phyloP scores from a whole-genome alignment of 2,329 filamentous ascomycete species.

The Penicillium decumbens region DNA sequence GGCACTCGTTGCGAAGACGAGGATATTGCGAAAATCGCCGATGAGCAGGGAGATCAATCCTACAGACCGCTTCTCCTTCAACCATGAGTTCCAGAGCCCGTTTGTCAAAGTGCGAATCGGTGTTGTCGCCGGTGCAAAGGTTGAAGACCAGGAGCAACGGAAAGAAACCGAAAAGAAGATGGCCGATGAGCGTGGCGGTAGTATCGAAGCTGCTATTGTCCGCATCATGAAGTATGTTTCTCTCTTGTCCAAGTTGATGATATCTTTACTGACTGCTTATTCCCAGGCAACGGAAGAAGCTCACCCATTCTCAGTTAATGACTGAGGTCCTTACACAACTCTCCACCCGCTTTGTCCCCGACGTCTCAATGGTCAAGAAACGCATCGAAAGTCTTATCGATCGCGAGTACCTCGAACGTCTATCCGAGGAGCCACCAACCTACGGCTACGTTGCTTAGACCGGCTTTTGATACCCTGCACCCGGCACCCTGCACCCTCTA shows the following conservation, averaged over 20 bases:
- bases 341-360: constrained; percentile 47
- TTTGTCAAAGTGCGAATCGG: constrained; percentile 85
- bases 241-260: not conserved
- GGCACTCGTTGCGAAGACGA: constrained; percentile 75
- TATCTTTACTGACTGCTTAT: constrained; percentile 10
- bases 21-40: constrained; percentile 75
- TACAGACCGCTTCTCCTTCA: constrained; percentile 76
- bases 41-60: constrained; percentile 71
- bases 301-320: constrained; percentile 48
- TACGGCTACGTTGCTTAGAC: constrained; percentile 44
- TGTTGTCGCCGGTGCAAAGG: constrained; percentile 72
- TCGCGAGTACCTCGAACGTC: constrained; percentile 49
- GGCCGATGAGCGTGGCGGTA: constrained; percentile 47
- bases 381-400: constrained; percentile 52
- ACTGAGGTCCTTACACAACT: constrained; percentile 49
- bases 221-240: constrained; percentile 50
- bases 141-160: constrained; percentile 66
- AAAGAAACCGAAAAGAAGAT: constrained; percentile 49
- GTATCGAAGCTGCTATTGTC: constrained; percentile 51
- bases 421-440: constrained; percentile 42
- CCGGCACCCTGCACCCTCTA: too few species aligned
- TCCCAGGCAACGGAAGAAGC: constrained; percentile 45
- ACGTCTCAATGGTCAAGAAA: constrained; percentile 52
- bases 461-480: not conserved
- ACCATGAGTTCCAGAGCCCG: constrained; percentile 74